Conservation (phyloP, 768 basidiomycete genomes). For the Psilocybe cyanescens region DNA sequence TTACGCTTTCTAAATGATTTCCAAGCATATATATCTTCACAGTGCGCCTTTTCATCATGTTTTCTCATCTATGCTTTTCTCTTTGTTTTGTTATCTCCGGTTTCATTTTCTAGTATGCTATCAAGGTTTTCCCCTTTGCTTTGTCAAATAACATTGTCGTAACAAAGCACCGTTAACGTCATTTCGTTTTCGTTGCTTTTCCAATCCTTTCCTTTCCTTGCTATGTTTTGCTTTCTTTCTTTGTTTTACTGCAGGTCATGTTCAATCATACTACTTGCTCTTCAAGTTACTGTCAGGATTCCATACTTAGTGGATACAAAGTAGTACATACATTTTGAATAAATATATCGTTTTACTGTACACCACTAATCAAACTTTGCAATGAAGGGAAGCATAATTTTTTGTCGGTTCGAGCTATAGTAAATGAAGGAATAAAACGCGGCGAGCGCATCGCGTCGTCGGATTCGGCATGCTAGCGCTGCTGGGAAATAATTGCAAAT, state of each 20-base stretch:
- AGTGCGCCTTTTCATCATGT: not conserved
- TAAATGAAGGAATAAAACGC: not conserved
- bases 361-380: not conserved
- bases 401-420: no score
- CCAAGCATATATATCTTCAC: no score
- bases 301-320: not conserved
- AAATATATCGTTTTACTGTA: not conserved
- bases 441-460: not conserved
- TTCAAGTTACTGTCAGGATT: not conserved
- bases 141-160: not conserved
- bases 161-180: not conserved
- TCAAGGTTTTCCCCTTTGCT: slow-evolving; percentile 4
- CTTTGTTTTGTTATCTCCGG: not conserved
- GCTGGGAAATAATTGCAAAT: not conserved
- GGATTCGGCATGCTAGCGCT: not conserved
- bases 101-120: not conserved
- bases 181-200: not conserved
- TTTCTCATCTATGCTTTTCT: slow-evolving; percentile 2
- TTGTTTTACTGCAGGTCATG: not conserved
- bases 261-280: not conserved
- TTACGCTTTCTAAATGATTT: not conserved
- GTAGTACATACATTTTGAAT: not conserved
- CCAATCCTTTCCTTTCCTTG: not conserved
- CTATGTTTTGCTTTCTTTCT: not conserved
- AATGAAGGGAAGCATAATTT: not conserved